These are phyloP conservation scores for Chara braunii DNA, from an alignment of 139 green algal genomes.

Conservation along the genomic window DNA sequence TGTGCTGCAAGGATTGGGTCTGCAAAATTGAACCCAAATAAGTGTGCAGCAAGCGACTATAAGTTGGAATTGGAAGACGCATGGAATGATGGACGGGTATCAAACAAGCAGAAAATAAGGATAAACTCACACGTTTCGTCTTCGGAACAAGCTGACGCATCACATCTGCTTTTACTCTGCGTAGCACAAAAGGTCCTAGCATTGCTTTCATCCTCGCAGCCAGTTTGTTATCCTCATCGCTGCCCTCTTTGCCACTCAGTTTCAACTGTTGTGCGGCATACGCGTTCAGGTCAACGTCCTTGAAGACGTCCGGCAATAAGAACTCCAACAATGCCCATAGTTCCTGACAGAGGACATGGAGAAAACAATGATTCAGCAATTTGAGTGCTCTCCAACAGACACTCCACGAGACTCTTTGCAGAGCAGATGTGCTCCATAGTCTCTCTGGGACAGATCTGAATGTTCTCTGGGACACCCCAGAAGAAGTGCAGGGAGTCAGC, in stretches of 20 bases:
- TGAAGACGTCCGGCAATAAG: constrained; percentile 67
- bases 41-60: no score
- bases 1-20: no score
- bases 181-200: constrained; percentile 81
- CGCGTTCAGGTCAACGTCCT: background rate
- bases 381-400: no score
- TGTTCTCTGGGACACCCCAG: no score
- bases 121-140: constrained; percentile 46
- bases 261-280: background rate
- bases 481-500: no score
- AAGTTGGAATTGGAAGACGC: no score
- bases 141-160: constrained; percentile 72
- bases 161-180: constrained; percentile 81
- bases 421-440: no score
- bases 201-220: constrained; percentile 71
- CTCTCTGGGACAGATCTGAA: no score
- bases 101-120: no score
- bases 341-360: constrained; percentile 49
- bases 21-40: no score
- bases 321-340: constrained; percentile 81
- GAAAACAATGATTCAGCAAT: background rate
- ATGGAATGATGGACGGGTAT: no score
- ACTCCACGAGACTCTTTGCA: no score
- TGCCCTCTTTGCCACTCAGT: constrained; percentile 3
- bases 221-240: constrained; percentile 31